Conservation (phyloP, 768 basidiomycete genomes). For the Naganishia friedmannii region DNA sequence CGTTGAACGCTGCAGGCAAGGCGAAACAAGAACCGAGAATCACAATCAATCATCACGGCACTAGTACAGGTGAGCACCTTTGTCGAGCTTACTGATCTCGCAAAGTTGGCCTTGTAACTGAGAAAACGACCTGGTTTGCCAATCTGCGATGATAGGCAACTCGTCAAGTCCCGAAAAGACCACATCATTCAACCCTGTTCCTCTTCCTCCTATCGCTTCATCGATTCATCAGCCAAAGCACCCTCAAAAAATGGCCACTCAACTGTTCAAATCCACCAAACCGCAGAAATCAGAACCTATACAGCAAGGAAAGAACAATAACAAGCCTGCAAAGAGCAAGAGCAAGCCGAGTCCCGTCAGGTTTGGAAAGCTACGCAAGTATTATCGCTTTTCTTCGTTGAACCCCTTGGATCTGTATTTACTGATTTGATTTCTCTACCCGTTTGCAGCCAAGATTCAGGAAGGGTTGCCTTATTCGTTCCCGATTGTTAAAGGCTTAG, state of each 20-base stretch:
- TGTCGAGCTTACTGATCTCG: neutral
- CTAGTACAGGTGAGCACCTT: neutral
- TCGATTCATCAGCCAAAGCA: neutral
- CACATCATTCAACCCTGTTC: neutral
- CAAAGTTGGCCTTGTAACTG: neutral
- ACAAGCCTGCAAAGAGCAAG: slow-evolving; percentile 1
- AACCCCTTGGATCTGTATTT: too few relatives aligned
- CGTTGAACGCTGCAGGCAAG: neutral
- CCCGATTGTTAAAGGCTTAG: slow-evolving; percentile 2
- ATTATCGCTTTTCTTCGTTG: neutral
- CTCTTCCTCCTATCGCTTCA: neutral
- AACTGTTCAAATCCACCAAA: neutral
- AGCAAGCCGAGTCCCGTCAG: slow-evolving; percentile 10
- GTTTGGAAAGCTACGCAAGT: slow-evolving; percentile 17
- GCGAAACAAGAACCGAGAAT: slow-evolving; percentile 1
- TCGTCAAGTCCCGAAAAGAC: neutral
- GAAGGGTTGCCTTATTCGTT: neutral
- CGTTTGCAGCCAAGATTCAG: slow-evolving; percentile 3
- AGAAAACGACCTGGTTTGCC: neutral
- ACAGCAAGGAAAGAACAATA: neutral
- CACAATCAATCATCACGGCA: neutral
- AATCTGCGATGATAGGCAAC: neutral
- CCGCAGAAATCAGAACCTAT: neutral
- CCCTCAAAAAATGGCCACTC: neutral
- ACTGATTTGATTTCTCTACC: neutral